These are phyloP conservation scores for Polygonum aviculare DNA, from an alignment of 148 eudicot species.

Conservation along the genomic window DNA sequence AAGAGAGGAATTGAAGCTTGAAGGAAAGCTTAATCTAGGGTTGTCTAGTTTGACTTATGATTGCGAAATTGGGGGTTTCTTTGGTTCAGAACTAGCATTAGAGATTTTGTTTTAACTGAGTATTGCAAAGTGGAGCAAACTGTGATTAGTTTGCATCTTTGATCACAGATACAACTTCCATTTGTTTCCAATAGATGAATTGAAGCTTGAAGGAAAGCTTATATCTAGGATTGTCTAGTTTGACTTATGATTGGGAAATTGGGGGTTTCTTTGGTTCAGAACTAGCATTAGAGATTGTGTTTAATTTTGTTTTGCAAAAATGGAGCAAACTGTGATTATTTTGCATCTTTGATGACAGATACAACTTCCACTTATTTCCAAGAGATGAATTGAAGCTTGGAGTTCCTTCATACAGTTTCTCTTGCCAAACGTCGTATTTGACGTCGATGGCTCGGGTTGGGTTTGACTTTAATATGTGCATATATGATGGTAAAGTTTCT, in stretches of 20 bases:
- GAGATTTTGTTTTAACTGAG: too few relatives aligned
- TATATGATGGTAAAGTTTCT: constrained; percentile 56
- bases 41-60: background rate
- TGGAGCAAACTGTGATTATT: background rate
- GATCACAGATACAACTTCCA: constrained; percentile 84
- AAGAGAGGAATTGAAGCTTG: constrained; percentile 69
- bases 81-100: background rate
- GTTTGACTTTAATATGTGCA: constrained; percentile 90
- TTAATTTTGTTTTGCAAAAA: background rate
- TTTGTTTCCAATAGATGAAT: constrained; percentile 85
- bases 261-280: background rate
- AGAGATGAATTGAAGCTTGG: constrained; percentile 76
- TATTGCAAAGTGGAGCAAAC: background rate
- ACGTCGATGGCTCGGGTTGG: constrained; percentile 85
- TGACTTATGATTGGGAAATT: background rate
- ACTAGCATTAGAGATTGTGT: too few relatives aligned
- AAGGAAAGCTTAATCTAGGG: too few relatives aligned
- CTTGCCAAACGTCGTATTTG: constrained; percentile 84
- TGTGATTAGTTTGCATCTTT: constrained; percentile 5
- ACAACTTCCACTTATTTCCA: constrained; percentile 90
- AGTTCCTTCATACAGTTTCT: constrained; percentile 85
- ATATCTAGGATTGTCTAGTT: background rate
- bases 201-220: constrained; percentile 35
- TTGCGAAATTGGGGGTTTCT: background rate
- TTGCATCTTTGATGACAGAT: constrained; percentile 39